Evolutionary conservation across 768 basidiomycete genomes (phyloP).

Genomic region (Kockovaella imperatae): DNA sequence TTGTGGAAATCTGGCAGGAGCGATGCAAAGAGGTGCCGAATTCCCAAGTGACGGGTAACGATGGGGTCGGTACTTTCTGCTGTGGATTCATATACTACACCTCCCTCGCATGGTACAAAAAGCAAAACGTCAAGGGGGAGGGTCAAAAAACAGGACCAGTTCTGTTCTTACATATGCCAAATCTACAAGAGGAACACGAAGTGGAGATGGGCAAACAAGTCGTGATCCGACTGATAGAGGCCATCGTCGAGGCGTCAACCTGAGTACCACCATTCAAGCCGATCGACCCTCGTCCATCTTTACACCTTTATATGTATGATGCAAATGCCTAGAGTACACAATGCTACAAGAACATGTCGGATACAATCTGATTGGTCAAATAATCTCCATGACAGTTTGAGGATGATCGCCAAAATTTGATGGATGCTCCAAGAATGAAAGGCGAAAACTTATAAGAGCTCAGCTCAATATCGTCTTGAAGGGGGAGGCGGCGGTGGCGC

Average conservation of each 20-base stretch:
- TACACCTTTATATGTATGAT: too few species aligned
- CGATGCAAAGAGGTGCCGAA: background rate
- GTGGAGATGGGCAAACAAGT: background rate
- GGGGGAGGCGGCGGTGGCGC: too few species aligned
- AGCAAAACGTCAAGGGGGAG: background rate
- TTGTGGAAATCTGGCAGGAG: background rate
- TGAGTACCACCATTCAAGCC: too few species aligned
- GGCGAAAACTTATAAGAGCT: too few species aligned
- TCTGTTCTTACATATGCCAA: conserved; percentile 2
- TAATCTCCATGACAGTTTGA: too few species aligned
- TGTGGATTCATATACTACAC: conserved; percentile 5
- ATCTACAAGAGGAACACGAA: background rate
- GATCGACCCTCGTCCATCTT: too few species aligned
- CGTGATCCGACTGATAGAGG: background rate
- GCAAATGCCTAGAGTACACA: too few species aligned
- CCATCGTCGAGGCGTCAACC: background rate
- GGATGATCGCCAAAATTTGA: too few species aligned
- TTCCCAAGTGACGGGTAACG: background rate
- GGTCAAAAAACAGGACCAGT: background rate
- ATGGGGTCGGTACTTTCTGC: conserved; percentile 1
- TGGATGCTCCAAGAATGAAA: too few species aligned
- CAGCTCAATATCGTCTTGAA: too few species aligned
- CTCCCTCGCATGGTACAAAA: background rate
- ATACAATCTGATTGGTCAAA: too few species aligned
- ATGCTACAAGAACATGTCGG: too few species aligned